phyloP scores from a whole-genome alignment of 257 asterid genomes.

The Knoxia roxburghii region DNA sequence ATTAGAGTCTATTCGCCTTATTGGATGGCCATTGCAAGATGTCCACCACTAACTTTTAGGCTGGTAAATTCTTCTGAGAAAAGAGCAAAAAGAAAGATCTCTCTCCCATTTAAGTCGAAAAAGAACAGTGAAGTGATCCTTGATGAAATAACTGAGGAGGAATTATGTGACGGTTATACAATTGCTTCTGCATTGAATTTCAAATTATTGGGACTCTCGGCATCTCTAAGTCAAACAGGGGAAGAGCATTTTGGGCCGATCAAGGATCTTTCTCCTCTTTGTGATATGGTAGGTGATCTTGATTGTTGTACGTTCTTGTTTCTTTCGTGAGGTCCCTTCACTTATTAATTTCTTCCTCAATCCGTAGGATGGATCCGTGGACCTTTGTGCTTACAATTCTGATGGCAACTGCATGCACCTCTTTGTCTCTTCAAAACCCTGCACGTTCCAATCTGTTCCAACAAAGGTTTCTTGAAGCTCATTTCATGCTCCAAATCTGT shows the following conservation, averaged over 20 bases:
- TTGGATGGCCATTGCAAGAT: slow-evolving; percentile 80
- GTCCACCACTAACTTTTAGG: slow-evolving; percentile 88
- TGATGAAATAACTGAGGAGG: slow-evolving; percentile 92
- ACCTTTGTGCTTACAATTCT: slow-evolving; percentile 63
- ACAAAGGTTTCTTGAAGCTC: slow-evolving; percentile 66
- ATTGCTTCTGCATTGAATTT: slow-evolving; percentile 86
- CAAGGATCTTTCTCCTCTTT: slow-evolving; percentile 79
- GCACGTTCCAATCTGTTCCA: slow-evolving; percentile 81
- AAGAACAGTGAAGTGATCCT: slow-evolving; percentile 47
- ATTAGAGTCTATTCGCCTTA: slow-evolving; percentile 78
- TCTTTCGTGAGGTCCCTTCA: slow-evolving; percentile 11
- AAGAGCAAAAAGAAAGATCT: slow-evolving; percentile 42
- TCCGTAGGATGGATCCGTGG: slow-evolving; percentile 90
- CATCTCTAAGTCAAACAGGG: slow-evolving; percentile 58
- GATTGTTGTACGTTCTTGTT: slow-evolving; percentile 14
- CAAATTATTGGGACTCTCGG: slow-evolving; percentile 73
- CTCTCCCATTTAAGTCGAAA: slow-evolving; percentile 54
- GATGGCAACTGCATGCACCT: slow-evolving; percentile 79
- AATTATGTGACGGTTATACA: slow-evolving; percentile 74
- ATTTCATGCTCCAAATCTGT: slow-evolving; percentile 6
- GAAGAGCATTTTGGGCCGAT: slow-evolving; percentile 84
- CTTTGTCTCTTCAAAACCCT: slow-evolving; percentile 78
- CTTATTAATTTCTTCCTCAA: slow-evolving; percentile 1
- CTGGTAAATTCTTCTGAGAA: slow-evolving; percentile 47
- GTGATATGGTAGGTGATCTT: slow-evolving; percentile 63